Percentiles rank a stretch among this genome's conserved stretches.
Conservation (phyloP, 345 rosid species). For the Fremontodendron californicum region DNA sequence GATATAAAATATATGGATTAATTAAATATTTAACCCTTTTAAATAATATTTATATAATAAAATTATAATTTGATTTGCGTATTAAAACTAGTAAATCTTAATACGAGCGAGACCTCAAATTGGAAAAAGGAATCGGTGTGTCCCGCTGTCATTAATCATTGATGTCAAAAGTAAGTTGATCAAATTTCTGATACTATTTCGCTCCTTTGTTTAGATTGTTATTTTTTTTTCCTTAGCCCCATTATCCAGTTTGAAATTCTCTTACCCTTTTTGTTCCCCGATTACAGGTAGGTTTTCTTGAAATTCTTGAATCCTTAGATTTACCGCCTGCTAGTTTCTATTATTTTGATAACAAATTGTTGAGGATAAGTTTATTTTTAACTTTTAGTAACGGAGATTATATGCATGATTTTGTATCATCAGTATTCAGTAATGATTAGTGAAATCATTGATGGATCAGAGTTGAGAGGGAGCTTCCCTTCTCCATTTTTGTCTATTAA, state of each 20-base stretch:
- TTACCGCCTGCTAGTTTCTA: neutral
- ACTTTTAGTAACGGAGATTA: neutral
- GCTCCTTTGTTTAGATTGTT: neutral
- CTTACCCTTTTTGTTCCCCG: neutral
- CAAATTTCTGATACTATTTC: neutral
- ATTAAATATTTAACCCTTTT: no score
- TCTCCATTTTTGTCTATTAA: neutral
- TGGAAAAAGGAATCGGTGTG: no score
- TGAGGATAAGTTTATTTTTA: no score
- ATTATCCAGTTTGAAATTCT: neutral
- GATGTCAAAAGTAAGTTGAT: neutral
- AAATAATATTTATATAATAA: no score
- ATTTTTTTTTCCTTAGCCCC: neutral
- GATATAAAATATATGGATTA: no score
- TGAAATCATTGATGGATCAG: conserved; percentile 1
- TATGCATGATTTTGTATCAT: neutral
- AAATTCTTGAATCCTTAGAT: conserved; percentile 2
- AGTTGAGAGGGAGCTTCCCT: conserved; percentile 1
- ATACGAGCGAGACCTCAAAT: no score
- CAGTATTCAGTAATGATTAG: neutral
- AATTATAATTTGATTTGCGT: no score
- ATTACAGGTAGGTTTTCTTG: neutral
- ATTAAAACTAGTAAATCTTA: no score
- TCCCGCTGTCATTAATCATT: no score
- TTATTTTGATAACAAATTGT: no score